Evolutionary conservation across 2,329 filamentous ascomycete genomes (phyloP), one percentile per base, ranked within the genome.

Genomic region (Venturia nashicola): DNA sequence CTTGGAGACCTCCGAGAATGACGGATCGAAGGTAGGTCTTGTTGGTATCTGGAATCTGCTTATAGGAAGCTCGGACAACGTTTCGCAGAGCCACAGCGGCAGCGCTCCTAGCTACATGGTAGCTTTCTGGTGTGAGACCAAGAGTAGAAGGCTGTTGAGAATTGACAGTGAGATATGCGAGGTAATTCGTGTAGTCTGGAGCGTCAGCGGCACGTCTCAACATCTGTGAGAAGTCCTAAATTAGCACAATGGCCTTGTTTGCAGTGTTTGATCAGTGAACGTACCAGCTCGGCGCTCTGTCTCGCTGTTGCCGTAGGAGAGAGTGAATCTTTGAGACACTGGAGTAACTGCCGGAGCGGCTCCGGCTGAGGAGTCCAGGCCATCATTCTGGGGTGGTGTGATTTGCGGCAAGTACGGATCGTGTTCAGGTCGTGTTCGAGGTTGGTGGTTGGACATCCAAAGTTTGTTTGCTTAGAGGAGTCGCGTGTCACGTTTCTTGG

Each of bases 1-100:
- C 94, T 74, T 91, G 89, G 63, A 99, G 82, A 16, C 88, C 88
- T 66, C 88, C 76, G 64, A 95, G 83, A 14, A 96, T 84, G 42
- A 89, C 86, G 61, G 89, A 84, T 74, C 90, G 91, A 74, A 97
- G 85, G 71, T 96, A 87, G 39, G 81, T 77, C 68, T 95, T 79
- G 72, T 87, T 93, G 48, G 80, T 74, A 61, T 89, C 86, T 62
- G 90, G 82, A 67, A 97, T 90, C 64, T 84, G 80, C 73, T 88
- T 89, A 79, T 89, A 93, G 51, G 85, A 82, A 59, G 83, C 77
- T 72, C 85, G 88, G 74, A 97, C 83, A 72, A 95, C 91, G 76
- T 97, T 97, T 79, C 97, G 99, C 68, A 99, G 82, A 85, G 97
- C 94, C 71, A 97, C 86, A 64, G 90, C 92, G 34, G 93, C 92